Conservation (phyloP, 192 early-diverging fungal species). For the Neocallimastix lanati region DNA sequence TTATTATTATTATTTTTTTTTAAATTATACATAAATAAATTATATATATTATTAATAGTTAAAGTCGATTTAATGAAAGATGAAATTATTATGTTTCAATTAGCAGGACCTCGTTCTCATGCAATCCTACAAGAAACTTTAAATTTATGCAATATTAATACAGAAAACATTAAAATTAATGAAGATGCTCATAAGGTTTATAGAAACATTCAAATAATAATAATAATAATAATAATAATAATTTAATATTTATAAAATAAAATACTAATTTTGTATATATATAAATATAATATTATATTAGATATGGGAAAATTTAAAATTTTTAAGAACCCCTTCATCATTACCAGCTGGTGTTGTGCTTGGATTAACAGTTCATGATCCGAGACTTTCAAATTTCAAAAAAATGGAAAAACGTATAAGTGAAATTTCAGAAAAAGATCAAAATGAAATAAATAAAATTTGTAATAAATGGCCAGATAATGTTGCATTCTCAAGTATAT, state of each 20-base stretch:
- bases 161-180: slow-evolving; percentile 2
- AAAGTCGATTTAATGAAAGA: slow-evolving; percentile 5
- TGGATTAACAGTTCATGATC: slow-evolving; percentile 65
- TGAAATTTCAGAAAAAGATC: slow-evolving; percentile 10
- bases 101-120: slow-evolving; percentile 70
- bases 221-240: too few relatives aligned
- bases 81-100: slow-evolving; percentile 57
- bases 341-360: slow-evolving; percentile 65
- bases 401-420: slow-evolving; percentile 15
- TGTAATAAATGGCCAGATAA: slow-evolving; percentile 35
- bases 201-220: too few relatives aligned
- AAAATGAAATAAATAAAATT: slow-evolving; percentile 13
- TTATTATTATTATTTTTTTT: too few relatives aligned
- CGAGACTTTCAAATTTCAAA: slow-evolving; percentile 50
- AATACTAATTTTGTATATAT: too few relatives aligned
- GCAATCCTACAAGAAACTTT: slow-evolving; percentile 52
- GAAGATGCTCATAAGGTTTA: slow-evolving; percentile 22
- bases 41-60: background rate
- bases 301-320: slow-evolving; percentile 23
- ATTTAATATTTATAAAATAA: too few relatives aligned
- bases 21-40: too few relatives aligned
- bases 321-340: slow-evolving; percentile 41
- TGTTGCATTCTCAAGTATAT: slow-evolving; percentile 27
- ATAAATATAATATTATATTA: slow-evolving; percentile 1
- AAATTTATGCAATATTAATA: slow-evolving; percentile 2